These are phyloP conservation scores for Irpex lacteus DNA, from an alignment of 1,284 basidiomycete genomes.

Conservation along the genomic window DNA sequence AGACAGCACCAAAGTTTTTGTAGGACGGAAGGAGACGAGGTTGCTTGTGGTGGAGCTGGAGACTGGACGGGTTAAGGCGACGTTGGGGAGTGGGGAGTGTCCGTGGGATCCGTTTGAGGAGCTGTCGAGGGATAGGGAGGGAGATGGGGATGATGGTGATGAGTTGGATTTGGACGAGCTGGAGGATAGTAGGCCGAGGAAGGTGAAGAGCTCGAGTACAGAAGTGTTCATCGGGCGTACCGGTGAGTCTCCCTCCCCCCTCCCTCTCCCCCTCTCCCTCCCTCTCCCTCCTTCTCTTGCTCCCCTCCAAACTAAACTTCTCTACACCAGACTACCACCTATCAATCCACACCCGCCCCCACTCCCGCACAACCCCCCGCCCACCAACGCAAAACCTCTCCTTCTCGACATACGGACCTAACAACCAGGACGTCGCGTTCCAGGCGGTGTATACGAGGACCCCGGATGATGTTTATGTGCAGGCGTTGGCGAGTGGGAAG, in stretches of 20 bases:
- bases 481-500: constrained; percentile 73
- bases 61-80: constrained; percentile 79
- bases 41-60: constrained; percentile 79
- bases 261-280: too few relatives aligned
- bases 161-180: constrained; percentile 61
- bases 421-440: constrained; percentile 66
- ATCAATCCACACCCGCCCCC: constrained; percentile 56
- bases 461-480: constrained; percentile 74
- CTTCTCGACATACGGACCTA: constrained; percentile 84
- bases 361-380: constrained; percentile 31
- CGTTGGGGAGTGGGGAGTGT: constrained; percentile 68
- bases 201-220: constrained; percentile 38
- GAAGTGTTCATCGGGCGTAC: constrained; percentile 82
- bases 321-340: constrained; percentile 63
- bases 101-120: constrained; percentile 71
- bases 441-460: constrained; percentile 70
- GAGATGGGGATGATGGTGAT: constrained; percentile 31
- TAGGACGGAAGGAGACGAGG: constrained; percentile 83
- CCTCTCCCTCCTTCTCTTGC: too few relatives aligned
- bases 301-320: too few relatives aligned
- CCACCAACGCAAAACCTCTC: constrained; percentile 70
- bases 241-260: constrained; percentile 44
- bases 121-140: constrained; percentile 28
- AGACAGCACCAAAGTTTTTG: constrained; percentile 69
- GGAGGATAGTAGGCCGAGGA: constrained; percentile 50